Evolutionary conservation across 208 protist species (phyloP).

Genomic region (Trichomonas gallinae): DNA sequence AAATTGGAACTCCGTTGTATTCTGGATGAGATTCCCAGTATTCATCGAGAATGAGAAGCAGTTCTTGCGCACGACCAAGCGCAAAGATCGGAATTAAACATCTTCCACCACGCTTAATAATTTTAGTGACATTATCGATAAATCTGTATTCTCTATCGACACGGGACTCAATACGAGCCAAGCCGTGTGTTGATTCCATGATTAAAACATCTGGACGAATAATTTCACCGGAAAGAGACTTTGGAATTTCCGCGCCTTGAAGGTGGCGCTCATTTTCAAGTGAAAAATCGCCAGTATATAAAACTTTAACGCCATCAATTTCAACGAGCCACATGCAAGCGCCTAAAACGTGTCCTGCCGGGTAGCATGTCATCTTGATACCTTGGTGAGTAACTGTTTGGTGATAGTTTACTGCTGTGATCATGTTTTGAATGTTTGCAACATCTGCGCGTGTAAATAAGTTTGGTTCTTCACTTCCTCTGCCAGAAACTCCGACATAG

Average conservation of each 20-base stretch:
- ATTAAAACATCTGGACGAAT: slow-evolving; percentile 79
- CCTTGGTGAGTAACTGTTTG: slow-evolving; percentile 61
- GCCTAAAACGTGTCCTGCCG: slow-evolving; percentile 82
- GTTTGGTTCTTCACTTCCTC: slow-evolving; percentile 24
- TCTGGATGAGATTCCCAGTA: slow-evolving; percentile 86
- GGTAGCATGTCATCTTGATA: slow-evolving; percentile 64
- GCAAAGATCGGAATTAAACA: slow-evolving; percentile 95
- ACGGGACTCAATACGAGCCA: slow-evolving; percentile 73
- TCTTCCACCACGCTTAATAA: slow-evolving; percentile 70
- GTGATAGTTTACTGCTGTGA: slow-evolving; percentile 89
- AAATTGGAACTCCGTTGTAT: slow-evolving; percentile 89
- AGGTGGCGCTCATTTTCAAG: slow-evolving; percentile 88
- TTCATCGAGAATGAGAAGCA: slow-evolving; percentile 93
- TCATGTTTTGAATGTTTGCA: slow-evolving; percentile 69
- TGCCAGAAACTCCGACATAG: not conserved
- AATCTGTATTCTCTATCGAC: slow-evolving; percentile 81
- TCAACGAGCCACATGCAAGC: slow-evolving; percentile 96
- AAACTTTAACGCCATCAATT: slow-evolving; percentile 73
- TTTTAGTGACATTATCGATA: slow-evolving; percentile 52
- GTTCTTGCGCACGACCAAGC: slow-evolving; percentile 82
- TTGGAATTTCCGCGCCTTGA: slow-evolving; percentile 73
- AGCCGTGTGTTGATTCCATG: slow-evolving; percentile 91
- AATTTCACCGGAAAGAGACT: slow-evolving; percentile 50
- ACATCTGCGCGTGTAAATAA: slow-evolving; percentile 77
- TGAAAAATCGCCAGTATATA: slow-evolving; percentile 86